A percentile compares a stretch with the other conserved stretches of the same genome.
phyloP scores from a whole-genome alignment of 1,284 basidiomycete genomes.

The Ganoderma multipileum region DNA sequence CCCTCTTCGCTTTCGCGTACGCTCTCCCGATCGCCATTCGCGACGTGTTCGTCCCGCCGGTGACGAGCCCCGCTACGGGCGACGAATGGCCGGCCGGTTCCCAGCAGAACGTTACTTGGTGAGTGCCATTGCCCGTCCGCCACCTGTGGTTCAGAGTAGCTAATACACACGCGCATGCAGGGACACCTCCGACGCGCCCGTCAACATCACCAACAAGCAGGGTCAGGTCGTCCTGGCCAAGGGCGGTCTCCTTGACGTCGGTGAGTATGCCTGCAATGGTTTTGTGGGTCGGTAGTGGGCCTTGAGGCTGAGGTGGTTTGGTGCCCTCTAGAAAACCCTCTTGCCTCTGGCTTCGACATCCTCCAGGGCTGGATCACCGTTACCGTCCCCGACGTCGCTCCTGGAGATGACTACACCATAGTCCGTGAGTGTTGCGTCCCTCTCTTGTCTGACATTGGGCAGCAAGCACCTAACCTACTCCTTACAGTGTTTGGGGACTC shows the following conservation, averaged over 20 bases:
- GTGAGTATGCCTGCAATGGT: constrained; percentile 30
- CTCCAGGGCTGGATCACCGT: constrained; percentile 45
- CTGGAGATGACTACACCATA: constrained; percentile 39
- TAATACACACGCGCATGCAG: constrained; percentile 32
- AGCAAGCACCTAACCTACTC: neutral
- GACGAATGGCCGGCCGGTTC: constrained; percentile 52
- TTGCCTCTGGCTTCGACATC: constrained; percentile 51
- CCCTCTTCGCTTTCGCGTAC: constrained; percentile 34
- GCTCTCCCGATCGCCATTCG: constrained; percentile 42
- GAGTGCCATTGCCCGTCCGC: constrained; percentile 12
- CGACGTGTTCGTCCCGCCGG: constrained; percentile 56
- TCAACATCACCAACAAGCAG: constrained; percentile 52
- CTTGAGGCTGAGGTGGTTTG: neutral
- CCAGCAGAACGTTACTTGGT: constrained; percentile 55
- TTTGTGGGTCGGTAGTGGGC: neutral
- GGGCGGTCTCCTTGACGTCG: constrained; percentile 39
- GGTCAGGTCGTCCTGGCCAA: constrained; percentile 51
- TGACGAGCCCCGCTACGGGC: constrained; percentile 45
- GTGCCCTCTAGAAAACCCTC: constrained; percentile 32
- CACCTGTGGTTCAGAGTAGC: neutral
- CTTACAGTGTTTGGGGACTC: constrained; percentile 45
- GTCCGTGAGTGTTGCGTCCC: constrained; percentile 37
- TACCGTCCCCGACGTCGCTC: constrained; percentile 36
- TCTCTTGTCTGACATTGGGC: no score
- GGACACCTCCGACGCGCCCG: constrained; percentile 49